phyloP scores from a whole-genome alignment of 768 basidiomycete genomes.

The Boletales sp. region DNA sequence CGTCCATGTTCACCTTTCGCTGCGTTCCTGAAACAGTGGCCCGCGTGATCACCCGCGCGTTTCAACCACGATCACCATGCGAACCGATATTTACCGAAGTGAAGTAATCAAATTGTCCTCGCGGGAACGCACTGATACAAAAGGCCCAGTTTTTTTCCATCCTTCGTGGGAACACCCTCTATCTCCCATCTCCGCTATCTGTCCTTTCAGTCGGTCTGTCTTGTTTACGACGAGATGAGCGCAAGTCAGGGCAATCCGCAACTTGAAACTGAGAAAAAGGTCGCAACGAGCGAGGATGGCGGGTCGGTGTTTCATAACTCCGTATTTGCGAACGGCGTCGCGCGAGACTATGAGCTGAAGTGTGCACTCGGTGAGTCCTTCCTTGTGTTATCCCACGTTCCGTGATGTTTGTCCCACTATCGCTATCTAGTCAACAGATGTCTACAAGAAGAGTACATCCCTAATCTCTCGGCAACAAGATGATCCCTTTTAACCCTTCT shows the following conservation, averaged over 20 bases:
- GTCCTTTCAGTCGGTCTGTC: not conserved
- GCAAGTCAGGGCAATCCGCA: not conserved
- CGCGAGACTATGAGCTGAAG: conserved; percentile 32
- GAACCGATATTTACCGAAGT: not conserved
- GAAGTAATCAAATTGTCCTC: conserved; percentile 1
- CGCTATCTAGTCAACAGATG: conserved; percentile 40
- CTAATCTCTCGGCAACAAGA: conserved; percentile 2
- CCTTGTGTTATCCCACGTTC: not conserved
- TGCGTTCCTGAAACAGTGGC: too few relatives aligned
- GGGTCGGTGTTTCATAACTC: not conserved
- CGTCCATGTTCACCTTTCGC: too few relatives aligned
- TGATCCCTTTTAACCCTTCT: not conserved
- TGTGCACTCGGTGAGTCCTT: conserved; percentile 27
- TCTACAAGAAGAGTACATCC: conserved; percentile 42
- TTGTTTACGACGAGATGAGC: conserved; percentile 4
- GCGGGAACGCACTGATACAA: conserved; percentile 9
- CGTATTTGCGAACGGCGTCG: conserved; percentile 22
- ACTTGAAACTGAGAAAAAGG: conserved; percentile 16
- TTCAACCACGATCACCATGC: too few relatives aligned
- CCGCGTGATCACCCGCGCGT: too few relatives aligned
- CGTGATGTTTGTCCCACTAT: not conserved
- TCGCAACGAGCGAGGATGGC: conserved; percentile 9
- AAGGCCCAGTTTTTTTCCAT: not conserved
- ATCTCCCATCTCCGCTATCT: not conserved
- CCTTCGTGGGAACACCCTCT: conserved; percentile 17